Base-by-base conservation (phyloP, 2,329 filamentous ascomycete genomes). In the Colletotrichum sp. region DNA sequence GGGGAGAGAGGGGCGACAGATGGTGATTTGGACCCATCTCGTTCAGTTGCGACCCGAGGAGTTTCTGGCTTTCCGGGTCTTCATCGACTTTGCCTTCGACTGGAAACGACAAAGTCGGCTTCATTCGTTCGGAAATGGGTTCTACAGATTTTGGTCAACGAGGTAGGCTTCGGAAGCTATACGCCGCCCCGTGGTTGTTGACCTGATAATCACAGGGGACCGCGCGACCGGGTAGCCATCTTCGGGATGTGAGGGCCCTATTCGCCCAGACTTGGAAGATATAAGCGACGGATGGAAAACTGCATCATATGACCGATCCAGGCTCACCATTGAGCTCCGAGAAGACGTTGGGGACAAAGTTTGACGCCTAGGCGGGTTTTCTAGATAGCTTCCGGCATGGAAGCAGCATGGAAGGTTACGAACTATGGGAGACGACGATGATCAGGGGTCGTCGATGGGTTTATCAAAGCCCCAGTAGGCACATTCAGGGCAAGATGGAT, bases 1-100 rank as follows among this genome's bases (percentile, higher is more conserved):
- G 87, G 67, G 44, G 22, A 16, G 72, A 72, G 75, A 84, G 87
- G 64, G 36, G 24, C 9, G 73, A 68, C 39, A 85, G 87, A 44
- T 86, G 79, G 73, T 77, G 69, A 77, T 48, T n/a, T 24, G 13
- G 12, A n/a, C 5, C 18, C 34, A 64, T 30, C 5, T 28, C 26
- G 10, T 13, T 13, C 44, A 52, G 44, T 22, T 52, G 44, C 44
- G n/a, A 13, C 10, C 44, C 10, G n/a, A 22, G 10, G n/a, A 13
- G 44, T 52, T 52, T 13, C 10, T 22, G 39, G 39, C 39, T 48
- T 48, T 48, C 9, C 39, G 18, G 39, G 18, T n/a, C 39, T 12
- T n/a, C 18, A 12, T 48, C 9, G n/a, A 24, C n/a, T 52, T 52
- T 52, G 44, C 44, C 44, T 13, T 22, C n/a, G 10, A 52, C 44